Evolutionary conservation across 306 rosid genomes (phyloP).

Genomic region (Biancaea sappan): DNA sequence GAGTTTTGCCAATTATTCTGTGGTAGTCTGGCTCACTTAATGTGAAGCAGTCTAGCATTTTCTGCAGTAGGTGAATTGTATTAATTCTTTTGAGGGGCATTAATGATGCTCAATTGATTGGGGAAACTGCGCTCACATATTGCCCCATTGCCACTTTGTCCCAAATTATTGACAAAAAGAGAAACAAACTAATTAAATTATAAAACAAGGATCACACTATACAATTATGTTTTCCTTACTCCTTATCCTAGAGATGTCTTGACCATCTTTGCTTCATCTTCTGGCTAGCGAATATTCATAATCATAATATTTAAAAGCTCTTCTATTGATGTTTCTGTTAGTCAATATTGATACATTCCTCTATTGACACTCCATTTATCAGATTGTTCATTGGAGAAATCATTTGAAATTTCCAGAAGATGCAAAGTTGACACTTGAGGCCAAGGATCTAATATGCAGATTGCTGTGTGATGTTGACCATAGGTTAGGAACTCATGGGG

Average conservation of each 20-base stretch:
- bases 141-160: not conserved
- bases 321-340: conserved; percentile 18
- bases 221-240: not conserved
- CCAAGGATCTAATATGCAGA: conserved; percentile 90
- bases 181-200: not conserved
- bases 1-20: not conserved
- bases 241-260: not conserved
- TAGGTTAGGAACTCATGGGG: conserved; percentile 90
- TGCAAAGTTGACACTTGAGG: conserved; percentile 75
- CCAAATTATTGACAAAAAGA: not conserved
- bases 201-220: not conserved
- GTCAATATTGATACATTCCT: conserved; percentile 27
- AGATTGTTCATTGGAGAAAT: conserved; percentile 98
- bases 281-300: conserved; percentile 8
- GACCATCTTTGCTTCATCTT: not conserved
- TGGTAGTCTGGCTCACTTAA: not conserved
- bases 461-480: conserved; percentile 93
- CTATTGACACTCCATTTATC: conserved; percentile 36
- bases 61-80: not conserved
- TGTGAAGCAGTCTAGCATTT: not conserved
- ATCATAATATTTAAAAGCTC: conserved; percentile 16
- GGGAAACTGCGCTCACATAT: not conserved
- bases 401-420: conserved; percentile 93
- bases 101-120: not conserved
- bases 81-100: not conserved